phyloP scores from a whole-genome alignment of 768 basidiomycete species.

The Lentinula boryana region DNA sequence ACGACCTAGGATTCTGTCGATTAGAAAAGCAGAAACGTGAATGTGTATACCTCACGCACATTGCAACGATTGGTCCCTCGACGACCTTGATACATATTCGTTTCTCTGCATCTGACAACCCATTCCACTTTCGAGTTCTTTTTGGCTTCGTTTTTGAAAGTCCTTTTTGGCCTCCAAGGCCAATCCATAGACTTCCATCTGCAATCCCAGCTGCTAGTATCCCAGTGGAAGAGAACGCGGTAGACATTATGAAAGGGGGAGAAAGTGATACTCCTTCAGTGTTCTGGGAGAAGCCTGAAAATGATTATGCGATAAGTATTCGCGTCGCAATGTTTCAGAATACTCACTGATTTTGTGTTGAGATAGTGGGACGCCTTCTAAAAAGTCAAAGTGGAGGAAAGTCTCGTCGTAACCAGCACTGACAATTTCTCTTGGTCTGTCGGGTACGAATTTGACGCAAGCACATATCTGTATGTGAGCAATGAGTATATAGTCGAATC shows the following conservation, averaged over 20 bases:
- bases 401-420: slow-evolving; percentile 74
- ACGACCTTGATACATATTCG: slow-evolving; percentile 42
- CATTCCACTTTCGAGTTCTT: slow-evolving; percentile 66
- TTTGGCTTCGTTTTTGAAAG: slow-evolving; percentile 36
- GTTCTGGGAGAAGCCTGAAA: slow-evolving; percentile 18
- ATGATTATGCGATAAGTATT: neutral
- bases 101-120: slow-evolving; percentile 45
- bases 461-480: slow-evolving; percentile 55
- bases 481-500: neutral
- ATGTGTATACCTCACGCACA: slow-evolving; percentile 37
- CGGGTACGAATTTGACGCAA: slow-evolving; percentile 64
- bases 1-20: slow-evolving; percentile 32
- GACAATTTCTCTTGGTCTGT: slow-evolving; percentile 63
- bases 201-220: slow-evolving; percentile 68
- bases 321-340: neutral
- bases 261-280: slow-evolving; percentile 52
- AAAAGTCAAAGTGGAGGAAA: slow-evolving; percentile 63
- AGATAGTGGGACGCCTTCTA: slow-evolving; percentile 51
- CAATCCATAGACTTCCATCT: slow-evolving; percentile 68
- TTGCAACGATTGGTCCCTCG: slow-evolving; percentile 67
- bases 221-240: slow-evolving; percentile 53
- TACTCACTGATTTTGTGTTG: slow-evolving; percentile 52
- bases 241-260: slow-evolving; percentile 68
- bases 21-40: neutral
- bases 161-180: slow-evolving; percentile 55